phyloP scores from a whole-genome alignment of 345 rosid genomes.

The Eucalyptus regnans region DNA sequence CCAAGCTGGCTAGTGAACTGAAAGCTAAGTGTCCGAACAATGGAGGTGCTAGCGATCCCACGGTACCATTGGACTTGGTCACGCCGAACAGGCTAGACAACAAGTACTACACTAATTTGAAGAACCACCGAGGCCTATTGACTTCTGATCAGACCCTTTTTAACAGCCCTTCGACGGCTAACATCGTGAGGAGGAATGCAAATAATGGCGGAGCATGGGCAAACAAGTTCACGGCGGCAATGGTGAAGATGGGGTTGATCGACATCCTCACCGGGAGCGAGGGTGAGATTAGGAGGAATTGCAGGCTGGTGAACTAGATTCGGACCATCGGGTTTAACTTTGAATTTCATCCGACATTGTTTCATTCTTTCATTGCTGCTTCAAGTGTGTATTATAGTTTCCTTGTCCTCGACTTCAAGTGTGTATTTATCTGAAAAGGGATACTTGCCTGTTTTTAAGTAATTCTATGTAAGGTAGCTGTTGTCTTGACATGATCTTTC shows the following conservation, averaged over 20 bases:
- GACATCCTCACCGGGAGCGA: constrained; percentile 1
- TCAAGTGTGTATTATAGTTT: background rate
- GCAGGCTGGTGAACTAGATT: background rate
- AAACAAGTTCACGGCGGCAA: background rate
- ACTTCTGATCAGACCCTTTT: background rate
- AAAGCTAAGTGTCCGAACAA: background rate
- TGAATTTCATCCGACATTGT: background rate
- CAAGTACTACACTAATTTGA: background rate
- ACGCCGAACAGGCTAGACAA: background rate
- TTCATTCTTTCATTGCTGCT: background rate
- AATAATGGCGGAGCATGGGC: background rate
- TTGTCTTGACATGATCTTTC: background rate
- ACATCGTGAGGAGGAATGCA: background rate
- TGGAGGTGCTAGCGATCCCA: background rate
- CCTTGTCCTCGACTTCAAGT: background rate
- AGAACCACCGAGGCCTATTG: background rate
- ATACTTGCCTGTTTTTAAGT: background rate
- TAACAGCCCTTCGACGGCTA: background rate
- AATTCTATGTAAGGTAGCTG: background rate
- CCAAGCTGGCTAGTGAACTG: background rate
- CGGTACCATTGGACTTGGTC: background rate
- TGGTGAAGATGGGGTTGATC: constrained; percentile 10
- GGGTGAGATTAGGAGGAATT: constrained; percentile 4
- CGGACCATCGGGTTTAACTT: background rate
- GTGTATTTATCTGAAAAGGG: background rate